Evolutionary conservation across 129 eudicot genomes (phyloP).

Genomic region (Escallonia rubra): DNA sequence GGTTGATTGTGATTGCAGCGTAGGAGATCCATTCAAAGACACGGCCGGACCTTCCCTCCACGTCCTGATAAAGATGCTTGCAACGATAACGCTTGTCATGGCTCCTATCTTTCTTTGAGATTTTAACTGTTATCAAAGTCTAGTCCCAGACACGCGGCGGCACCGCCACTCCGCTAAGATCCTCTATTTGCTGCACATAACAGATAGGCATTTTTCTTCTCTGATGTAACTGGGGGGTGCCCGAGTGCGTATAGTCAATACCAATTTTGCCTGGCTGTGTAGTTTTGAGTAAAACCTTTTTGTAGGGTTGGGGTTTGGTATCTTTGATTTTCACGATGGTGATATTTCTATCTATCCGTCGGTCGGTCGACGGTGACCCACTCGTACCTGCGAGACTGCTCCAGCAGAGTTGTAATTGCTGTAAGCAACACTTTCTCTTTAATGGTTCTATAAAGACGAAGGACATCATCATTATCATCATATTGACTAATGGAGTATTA

Average conservation of each 20-base stretch:
- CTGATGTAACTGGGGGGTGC: not conserved
- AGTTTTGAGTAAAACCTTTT: too few species aligned
- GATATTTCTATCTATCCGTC: too few species aligned
- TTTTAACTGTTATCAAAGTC: not conserved
- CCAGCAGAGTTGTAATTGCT: too few species aligned
- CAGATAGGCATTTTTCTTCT: too few species aligned
- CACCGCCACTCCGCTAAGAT: not conserved
- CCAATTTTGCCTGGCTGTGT: not conserved
- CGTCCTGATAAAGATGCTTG: slow-evolving; percentile 95
- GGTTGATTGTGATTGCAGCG: slow-evolving; percentile 38
- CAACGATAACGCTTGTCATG: slow-evolving; percentile 93
- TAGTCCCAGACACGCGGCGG: not conserved
- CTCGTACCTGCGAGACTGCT: too few species aligned
- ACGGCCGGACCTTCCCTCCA: slow-evolving; percentile 98
- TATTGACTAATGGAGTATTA: too few species aligned
- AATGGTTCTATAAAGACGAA: too few species aligned
- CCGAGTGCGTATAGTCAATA: not conserved
- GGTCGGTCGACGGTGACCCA: too few species aligned
- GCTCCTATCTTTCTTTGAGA: slow-evolving; percentile 89
- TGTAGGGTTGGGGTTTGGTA: too few species aligned
- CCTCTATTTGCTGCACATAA: not conserved
- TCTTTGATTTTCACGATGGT: too few species aligned
- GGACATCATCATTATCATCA: too few species aligned
- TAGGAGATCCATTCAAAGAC: slow-evolving; percentile 98
- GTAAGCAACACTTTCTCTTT: too few species aligned